Evolutionary conservation across 129 eudicot species (phyloP).

Genomic region (Solidago caesia): DNA sequence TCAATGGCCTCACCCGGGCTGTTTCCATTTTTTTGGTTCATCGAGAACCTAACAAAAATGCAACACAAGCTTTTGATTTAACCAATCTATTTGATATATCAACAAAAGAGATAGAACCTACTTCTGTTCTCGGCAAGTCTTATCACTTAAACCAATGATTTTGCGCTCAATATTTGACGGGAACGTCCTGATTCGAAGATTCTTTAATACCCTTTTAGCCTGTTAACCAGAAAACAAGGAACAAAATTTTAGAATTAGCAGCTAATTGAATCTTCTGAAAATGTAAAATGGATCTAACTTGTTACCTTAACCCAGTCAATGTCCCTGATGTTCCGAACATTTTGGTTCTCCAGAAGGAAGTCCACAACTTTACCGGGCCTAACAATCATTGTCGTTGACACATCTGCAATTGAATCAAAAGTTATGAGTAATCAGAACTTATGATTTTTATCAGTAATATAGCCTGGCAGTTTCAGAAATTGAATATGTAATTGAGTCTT

Average conservation of each 20-base stretch:
- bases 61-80: neutral
- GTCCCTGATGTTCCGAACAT: conserved; percentile 43
- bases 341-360: conserved; percentile 67
- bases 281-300: neutral
- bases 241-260: neutral
- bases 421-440: neutral
- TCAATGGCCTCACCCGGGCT: conserved; percentile 41
- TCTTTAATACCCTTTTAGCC: conserved; percentile 68
- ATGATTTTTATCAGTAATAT: neutral
- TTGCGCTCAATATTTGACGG: conserved; percentile 60
- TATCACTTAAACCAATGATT: conserved; percentile 75
- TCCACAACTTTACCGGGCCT: conserved; percentile 75
- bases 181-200: conserved; percentile 52
- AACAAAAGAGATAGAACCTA: conserved; percentile 13
- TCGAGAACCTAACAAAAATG: conserved; percentile 39
- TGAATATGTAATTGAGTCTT: neutral
- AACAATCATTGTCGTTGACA: conserved; percentile 67
- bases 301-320: conserved; percentile 72
- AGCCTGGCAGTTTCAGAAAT: neutral
- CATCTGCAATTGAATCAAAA: conserved; percentile 40
- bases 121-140: conserved; percentile 56
- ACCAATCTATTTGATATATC: neutral
- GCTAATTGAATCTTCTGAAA: neutral
- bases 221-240: conserved; percentile 20
- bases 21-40: conserved; percentile 42